Evolutionary conservation across 2,329 filamentous ascomycete genomes (phyloP).

Genomic region (Ilyonectria destructans): DNA sequence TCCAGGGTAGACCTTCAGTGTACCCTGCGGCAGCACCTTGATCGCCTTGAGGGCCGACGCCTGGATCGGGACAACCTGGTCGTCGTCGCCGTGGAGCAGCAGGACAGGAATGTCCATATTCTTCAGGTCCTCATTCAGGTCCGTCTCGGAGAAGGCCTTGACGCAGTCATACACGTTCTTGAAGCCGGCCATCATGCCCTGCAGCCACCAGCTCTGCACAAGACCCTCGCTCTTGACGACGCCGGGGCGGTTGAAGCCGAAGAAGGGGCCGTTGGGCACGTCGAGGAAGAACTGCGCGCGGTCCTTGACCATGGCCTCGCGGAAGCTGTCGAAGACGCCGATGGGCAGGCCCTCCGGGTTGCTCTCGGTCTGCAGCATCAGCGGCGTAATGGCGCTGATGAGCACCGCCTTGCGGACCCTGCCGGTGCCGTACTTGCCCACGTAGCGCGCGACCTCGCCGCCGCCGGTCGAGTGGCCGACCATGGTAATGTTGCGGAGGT

Average conservation of each 20-base stretch:
- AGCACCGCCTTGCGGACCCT: conserved; percentile 59
- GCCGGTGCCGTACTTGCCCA: conserved; percentile 54
- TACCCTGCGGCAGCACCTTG: conserved; percentile 56
- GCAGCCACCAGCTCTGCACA: conserved; percentile 58
- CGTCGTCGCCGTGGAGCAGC: conserved; percentile 59
- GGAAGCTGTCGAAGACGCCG: conserved; percentile 58
- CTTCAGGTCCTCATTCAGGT: conserved; percentile 59
- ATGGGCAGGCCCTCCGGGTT: conserved; percentile 55
- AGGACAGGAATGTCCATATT: conserved; percentile 58
- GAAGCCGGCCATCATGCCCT: conserved; percentile 58
- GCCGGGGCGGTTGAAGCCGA: conserved; percentile 62
- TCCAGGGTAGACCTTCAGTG: conserved; percentile 58
- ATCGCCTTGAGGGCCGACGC: conserved; percentile 50
- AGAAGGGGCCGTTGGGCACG: conserved; percentile 79
- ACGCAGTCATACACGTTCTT: conserved; percentile 59
- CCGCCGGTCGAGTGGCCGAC: conserved; percentile 62
- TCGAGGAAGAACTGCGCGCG: conserved; percentile 73
- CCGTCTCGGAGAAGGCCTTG: conserved; percentile 59
- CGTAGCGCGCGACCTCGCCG: conserved; percentile 56
- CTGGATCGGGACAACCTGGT: conserved; percentile 58
- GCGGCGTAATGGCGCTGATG: conserved; percentile 54
- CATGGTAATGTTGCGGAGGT: conserved; percentile 59
- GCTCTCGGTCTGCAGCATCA: conserved; percentile 53
- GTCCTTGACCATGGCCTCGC: conserved; percentile 52
- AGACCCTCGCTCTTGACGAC: conserved; percentile 50